Evolutionary conservation across 495 filamentous ascomycete genomes (phyloP).

Genomic region (Talaromyces ruber): DNA sequence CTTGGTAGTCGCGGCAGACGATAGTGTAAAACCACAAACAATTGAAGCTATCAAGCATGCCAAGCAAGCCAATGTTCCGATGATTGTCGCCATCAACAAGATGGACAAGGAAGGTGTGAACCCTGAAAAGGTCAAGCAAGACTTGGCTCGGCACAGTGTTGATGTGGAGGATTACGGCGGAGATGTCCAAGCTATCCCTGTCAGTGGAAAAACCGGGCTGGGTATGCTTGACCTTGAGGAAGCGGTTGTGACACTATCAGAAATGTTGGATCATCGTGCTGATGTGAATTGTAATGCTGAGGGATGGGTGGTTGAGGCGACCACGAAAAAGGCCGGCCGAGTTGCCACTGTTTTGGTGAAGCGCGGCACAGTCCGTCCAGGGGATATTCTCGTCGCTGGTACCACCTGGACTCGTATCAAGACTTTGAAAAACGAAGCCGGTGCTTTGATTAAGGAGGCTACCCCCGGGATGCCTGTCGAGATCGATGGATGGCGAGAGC

Average conservation of each 20-base stretch:
- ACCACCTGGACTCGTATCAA: constrained; percentile 76
- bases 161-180: constrained; percentile 94
- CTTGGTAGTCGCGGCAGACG: constrained; percentile 92
- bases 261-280: constrained; percentile 84
- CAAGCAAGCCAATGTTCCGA: constrained; percentile 79
- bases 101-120: constrained; percentile 80
- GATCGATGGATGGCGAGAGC: constrained; percentile 88
- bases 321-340: constrained; percentile 76
- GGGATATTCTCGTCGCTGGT: constrained; percentile 84
- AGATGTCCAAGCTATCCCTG: constrained; percentile 82
- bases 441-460: constrained; percentile 60
- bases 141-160: constrained; percentile 75
- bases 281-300: constrained; percentile 70
- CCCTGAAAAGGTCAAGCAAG: constrained; percentile 74
- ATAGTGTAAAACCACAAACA: constrained; percentile 96
- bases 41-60: constrained; percentile 95
- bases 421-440: constrained; percentile 77
- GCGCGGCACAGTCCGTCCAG: constrained; percentile 71
- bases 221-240: constrained; percentile 93
- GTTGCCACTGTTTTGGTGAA: constrained; percentile 85
- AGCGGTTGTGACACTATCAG: constrained; percentile 70
- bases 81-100: constrained; percentile 98
- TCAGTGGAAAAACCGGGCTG: constrained; percentile 88
- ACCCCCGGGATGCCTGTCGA: constrained; percentile 85
- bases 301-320: constrained; percentile 93